Base-by-base conservation (phyloP, 495 filamentous ascomycete genomes). In the Viridothelium virens region DNA sequence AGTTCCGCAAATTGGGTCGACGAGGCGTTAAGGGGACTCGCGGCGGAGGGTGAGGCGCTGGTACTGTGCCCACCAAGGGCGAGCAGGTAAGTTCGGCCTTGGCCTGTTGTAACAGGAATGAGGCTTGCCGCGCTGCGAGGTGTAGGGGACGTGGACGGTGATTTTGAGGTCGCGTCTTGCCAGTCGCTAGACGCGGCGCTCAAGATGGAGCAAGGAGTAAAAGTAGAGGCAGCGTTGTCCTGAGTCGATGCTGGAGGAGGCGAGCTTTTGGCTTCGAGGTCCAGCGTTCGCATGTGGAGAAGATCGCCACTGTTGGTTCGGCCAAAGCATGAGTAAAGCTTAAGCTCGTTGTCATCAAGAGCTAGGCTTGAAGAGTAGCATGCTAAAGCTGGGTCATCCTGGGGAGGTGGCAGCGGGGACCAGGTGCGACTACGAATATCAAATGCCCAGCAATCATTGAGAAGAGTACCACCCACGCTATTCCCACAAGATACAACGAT, bases 71-170 rank as follows among this genome's bases (percentile, higher is more conserved):
- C 75, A 34, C 69, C 70, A 25, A 76, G 34, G 0, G 71, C 65
- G 12, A 75, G 66, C 18, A 77, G 70, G 62, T 75, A 77, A 16
- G 71, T 64, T 25, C 74, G 61, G 1, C 75, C 75, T 61, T 77
- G 75, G 34, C 75, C 75, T 2, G 73, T 75, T 14, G 74, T 73
- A 0, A 76, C 72, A 31, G 56, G 50, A 0, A 68, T 41, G 38
- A 76, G 48, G 2, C 66, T 67, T 0, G 74, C 72, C 33, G 62
- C 69, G 31, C 63, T 63, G 11, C 74, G 68, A 25, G 36, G 53
- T 7, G 53, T 59, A 4, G 53, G 53, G 5, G 53, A 33, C 7
- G 31, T 59, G 6, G 53, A 6, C 31, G 53, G 53, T 9, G 25
- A 34, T 33, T 36, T 33, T 7, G 53, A 59, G 5, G 25, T 59